Evolutionary conservation across 345 rosid species (phyloP), one percentile per base, ranked within the genome.

Genomic region (Cardamine chenopodiifolia): DNA sequence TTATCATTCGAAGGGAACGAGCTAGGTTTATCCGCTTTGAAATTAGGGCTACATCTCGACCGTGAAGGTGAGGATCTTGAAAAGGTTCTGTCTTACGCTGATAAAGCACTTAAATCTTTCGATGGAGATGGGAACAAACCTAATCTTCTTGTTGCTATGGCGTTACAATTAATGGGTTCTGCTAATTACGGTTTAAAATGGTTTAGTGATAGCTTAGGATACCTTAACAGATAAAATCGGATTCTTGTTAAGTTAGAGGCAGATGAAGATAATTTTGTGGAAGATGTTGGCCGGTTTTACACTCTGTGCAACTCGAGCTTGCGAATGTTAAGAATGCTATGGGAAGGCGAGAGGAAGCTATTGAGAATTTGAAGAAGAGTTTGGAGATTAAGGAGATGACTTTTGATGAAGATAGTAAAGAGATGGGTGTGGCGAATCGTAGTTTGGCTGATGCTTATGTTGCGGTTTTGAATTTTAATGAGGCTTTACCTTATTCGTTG

Each of bases 301-400:
- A 88, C 37, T 93, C 97, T 0, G 98, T 92, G 80, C 85, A 89
- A 42, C 91, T 89, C 20, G 96, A 86, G 86, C 83, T 90, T 63
- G 90, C 96, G 0, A 89, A 89, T 73, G 98, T 87, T 40, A 90
- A 95, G 80, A 88, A 92, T 0, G 97, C 97, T 3, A 86, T 90
- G 88, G 99, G 98, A 18, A 86, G 97, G 78, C 68, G 96, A 66
- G 99, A 95, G 74, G 99, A 92, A 81, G 99, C 97, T 49, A 68
- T 95, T 19, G 86, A 70, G 80, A 86, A 90, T 83, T 81, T 87
- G 65, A 84, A 82, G 75, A 88, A 86, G 85, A 84, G 90, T 82
- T 47, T 92, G 71, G 89, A 89, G 86, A 88, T 95, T 34, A 95
- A 92, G 70, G 92, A 83, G 70, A 64, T 84, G 85, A 84, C 73